Evolutionary conservation across 495 filamentous ascomycete species (phyloP), one percentile per base, ranked within the genome.

Genomic region (Hypoxylon lenormandii): DNA sequence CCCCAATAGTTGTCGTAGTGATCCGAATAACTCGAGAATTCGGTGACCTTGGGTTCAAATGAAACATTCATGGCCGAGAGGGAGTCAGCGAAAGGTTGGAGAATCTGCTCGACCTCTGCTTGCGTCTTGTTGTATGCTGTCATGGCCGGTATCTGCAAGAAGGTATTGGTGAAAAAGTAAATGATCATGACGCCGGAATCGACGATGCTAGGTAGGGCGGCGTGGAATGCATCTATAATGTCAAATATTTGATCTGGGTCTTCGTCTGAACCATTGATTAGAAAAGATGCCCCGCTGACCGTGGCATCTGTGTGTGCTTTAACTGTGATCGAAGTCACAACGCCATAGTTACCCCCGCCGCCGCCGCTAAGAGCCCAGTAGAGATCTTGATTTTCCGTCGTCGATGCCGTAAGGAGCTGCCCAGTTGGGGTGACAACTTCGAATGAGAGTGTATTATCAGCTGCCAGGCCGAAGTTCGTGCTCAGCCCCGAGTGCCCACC

Each of bases 311-410:
- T 72, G 58, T 77, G 73, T 10, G 78, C 77, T 46, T 75, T 77
- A 4, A 82, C 76, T 1, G 78, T 80, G 52, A 81, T 67, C 1
- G 81, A 83, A n/a, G 76, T 67, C 4, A 89, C 85, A 1, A 87
- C 81, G 4, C 80, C 87, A 30, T 80, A 89, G 19, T 81, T 86
- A 1, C 85, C 82, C 2, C 75, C 81, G 5, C 86, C 87, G 8
- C 87, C 87, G 11, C 87, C 88, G 33, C 79, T 78, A 0, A 89
- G 74, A 7, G 88, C 88, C 87, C 83, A 90, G 79, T 85, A 90
- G 1, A 89, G 79, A 26, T 90, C 88, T 0, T 75, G 53, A 37
- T 89, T 76, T 33, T 76, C 69, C 5, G 74, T 64, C 5, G 78
- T 70, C 7, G 78, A 81, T 0, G 83, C 85, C 0, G 79, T 85